Conservation (phyloP, 441 rosid species). For the Jatropha multifida region DNA sequence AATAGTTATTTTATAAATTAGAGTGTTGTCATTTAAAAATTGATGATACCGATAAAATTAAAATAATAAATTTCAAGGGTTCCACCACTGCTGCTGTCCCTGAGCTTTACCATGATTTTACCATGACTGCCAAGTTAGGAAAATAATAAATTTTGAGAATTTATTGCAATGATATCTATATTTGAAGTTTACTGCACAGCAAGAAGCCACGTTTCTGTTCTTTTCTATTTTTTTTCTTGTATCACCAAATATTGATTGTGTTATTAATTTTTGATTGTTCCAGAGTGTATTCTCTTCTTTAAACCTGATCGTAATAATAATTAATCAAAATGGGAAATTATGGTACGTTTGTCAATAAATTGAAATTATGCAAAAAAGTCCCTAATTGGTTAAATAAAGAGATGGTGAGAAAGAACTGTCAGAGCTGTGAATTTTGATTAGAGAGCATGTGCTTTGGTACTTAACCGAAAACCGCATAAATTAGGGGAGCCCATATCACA, state of each 20-base stretch:
- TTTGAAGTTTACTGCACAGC: background rate
- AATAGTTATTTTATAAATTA: too few species aligned
- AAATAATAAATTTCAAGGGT: too few species aligned
- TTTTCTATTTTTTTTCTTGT: too few species aligned
- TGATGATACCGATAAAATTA: too few species aligned
- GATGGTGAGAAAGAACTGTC: background rate
- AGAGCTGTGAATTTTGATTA: slow-evolving; percentile 6
- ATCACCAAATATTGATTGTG: too few species aligned
- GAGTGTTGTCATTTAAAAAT: too few species aligned
- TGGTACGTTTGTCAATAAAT: too few species aligned
- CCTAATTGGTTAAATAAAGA: too few species aligned
- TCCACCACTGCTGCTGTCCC: background rate
- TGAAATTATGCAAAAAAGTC: too few species aligned
- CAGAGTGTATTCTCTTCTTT: background rate
- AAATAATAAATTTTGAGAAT: background rate
- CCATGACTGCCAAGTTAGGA: background rate
- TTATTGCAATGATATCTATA: background rate
- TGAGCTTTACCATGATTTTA: background rate
- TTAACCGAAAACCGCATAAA: background rate
- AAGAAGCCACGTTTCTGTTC: too few species aligned
- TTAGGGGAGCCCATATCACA: slow-evolving; percentile 23
- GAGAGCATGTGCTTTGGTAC: slow-evolving; percentile 6
- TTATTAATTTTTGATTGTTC: too few species aligned
- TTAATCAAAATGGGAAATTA: too few species aligned
- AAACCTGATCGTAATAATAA: background rate